phyloP scores from a whole-genome alignment of 2,329 filamentous ascomycete species.

The Cercospora beticola region DNA sequence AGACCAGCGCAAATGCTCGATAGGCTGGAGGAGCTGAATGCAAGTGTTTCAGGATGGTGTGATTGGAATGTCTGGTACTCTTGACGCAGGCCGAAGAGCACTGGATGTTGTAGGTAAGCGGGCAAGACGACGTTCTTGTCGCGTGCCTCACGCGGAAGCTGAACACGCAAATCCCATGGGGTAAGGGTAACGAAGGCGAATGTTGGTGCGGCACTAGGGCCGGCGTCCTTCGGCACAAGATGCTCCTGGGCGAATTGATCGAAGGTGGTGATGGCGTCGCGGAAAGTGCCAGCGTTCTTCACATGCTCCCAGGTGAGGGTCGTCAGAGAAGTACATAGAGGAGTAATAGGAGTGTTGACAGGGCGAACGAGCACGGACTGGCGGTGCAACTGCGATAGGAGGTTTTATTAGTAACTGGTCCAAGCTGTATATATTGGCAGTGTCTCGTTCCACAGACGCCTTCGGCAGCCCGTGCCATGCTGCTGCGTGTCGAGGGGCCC shows the following conservation, averaged over 20 bases:
- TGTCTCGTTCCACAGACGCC: slow-evolving; percentile 29
- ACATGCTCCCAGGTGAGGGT: slow-evolving; percentile 99
- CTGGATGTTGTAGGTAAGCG: slow-evolving; percentile 94
- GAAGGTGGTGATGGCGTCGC: slow-evolving; percentile 93
- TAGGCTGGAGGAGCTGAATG: slow-evolving; percentile 91
- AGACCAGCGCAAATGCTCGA: slow-evolving; percentile 97
- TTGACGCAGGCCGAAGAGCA: slow-evolving; percentile 92
- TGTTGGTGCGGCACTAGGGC: slow-evolving; percentile 51
- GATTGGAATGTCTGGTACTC: slow-evolving; percentile 99
- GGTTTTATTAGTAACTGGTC: slow-evolving; percentile 28
- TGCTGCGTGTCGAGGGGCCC: neutral
- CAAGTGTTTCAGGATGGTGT: slow-evolving; percentile 94
- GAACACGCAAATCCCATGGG: slow-evolving; percentile 96
- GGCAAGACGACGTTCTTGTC: slow-evolving; percentile 97
- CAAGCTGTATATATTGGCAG: slow-evolving; percentile 23
- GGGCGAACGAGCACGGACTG: slow-evolving; percentile 97
- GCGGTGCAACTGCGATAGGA: slow-evolving; percentile 69
- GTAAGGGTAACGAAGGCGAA: slow-evolving; percentile 98
- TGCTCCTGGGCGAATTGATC: slow-evolving; percentile 92
- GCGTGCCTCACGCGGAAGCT: slow-evolving; percentile 93
- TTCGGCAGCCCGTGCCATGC: slow-evolving; percentile 13
- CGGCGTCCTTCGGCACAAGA: slow-evolving; percentile 79
- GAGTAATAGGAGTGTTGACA: slow-evolving; percentile 97
- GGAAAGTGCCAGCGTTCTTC: slow-evolving; percentile 93
- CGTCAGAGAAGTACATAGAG: slow-evolving; percentile 95